phyloP scores from a whole-genome alignment of 345 rosid genomes.

The Eucalyptus polyanthemos region DNA sequence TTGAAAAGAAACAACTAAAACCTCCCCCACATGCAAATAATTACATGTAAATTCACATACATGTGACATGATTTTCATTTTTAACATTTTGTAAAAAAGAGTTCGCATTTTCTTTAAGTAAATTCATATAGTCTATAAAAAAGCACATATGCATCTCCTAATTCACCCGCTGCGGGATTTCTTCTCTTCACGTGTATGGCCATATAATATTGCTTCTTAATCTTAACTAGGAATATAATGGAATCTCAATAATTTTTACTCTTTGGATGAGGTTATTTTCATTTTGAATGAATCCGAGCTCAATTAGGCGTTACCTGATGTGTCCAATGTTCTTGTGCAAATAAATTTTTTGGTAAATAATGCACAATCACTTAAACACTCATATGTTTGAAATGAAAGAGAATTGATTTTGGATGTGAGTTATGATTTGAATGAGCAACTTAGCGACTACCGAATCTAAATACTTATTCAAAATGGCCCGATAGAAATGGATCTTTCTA shows the following conservation, averaged over 20 bases:
- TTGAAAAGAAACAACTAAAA: too few relatives aligned
- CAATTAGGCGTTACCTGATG: background rate
- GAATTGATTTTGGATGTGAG: too few relatives aligned
- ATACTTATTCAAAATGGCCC: too few relatives aligned
- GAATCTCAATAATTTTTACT: background rate
- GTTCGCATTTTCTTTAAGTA: background rate
- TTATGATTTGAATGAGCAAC: too few relatives aligned
- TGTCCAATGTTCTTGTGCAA: background rate
- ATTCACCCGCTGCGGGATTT: background rate
- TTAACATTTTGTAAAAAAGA: too few relatives aligned
- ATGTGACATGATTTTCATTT: background rate
- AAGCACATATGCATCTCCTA: too few relatives aligned
- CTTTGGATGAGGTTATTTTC: background rate
- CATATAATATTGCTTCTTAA: background rate
- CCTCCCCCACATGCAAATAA: background rate
- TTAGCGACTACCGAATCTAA: fast-evolving
- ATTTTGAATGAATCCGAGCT: background rate
- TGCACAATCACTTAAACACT: background rate
- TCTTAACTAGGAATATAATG: background rate
- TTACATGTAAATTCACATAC: background rate
- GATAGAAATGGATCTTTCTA: too few relatives aligned
- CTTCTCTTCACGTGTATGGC: background rate
- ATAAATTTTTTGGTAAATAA: background rate
- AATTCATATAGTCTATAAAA: too few relatives aligned
- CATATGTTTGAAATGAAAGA: background rate